Evolutionary conservation across 2,329 filamentous ascomycete genomes (phyloP), one percentile per base, ranked within the genome.

Genomic region (Colletotrichum sp.): DNA sequence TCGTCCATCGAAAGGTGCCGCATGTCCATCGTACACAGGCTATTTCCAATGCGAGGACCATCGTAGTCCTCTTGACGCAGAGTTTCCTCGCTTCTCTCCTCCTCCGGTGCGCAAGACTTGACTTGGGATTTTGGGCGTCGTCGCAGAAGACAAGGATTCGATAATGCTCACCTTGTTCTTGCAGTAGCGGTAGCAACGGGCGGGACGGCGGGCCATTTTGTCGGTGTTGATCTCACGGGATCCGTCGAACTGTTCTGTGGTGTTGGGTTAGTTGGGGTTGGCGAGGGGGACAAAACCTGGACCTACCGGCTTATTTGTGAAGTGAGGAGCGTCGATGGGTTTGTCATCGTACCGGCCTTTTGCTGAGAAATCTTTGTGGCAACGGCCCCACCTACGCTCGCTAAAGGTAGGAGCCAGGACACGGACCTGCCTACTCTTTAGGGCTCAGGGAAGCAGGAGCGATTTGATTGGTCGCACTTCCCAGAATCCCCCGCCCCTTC

Each of bases 161-260:
- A 34, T 28, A 65, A 34, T 57, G 68, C 94, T 90, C 87, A 98
- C 96, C 96, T 98, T 98, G 94, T 99, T 99, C 95, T 99, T 99
- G 96, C 97, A 99, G 95, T 99, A 99, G 87, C 97, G 94, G 93
- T 98, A 99, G 92, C 97, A 99, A 92, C 97, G 95, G 87, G 97
- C 97, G 87, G 97, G 97, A 94, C 97, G 96, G 90, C 97, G 96
- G 87, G 97, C 97, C 97, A 99, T 99, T 92, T 94, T 96, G 94
- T 93, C 92, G 89, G 91, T 78, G 90, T 89, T 92, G 74, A 76
- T 76, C 74, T 76, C 71, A 38, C 83, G 81, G 83, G 83, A 79
- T 83, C 84, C 74, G 71, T 76, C 72, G 79, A 82, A 80, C 82
- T 78, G 77, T 73, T 77, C 68, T 79, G 80, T 86, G 83, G 79